Percentiles rank a stretch among this genome's conserved stretches.
Conservation (phyloP, 352 stramenopile genomes). For the Phytophthora fragariaefolia region DNA sequence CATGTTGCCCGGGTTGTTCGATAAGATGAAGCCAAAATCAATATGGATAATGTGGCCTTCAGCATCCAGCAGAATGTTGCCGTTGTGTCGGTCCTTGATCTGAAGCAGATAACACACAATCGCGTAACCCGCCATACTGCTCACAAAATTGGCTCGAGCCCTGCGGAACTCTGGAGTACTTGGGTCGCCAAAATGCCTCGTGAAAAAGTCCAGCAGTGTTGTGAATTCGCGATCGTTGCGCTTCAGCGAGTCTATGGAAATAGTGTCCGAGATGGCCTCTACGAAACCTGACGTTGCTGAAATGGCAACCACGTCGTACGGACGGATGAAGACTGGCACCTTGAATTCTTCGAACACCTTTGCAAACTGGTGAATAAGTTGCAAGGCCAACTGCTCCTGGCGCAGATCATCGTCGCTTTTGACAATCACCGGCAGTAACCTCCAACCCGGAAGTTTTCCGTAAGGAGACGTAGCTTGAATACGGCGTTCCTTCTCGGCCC, state of each 20-base stretch:
- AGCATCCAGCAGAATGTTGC: constrained; percentile 97
- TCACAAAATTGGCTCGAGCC: constrained; percentile 89
- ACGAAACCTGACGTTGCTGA: constrained; percentile 94
- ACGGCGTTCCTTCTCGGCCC: constrained; percentile 94
- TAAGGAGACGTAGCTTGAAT: constrained; percentile 89
- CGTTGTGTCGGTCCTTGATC: constrained; percentile 98
- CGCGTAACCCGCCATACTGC: constrained; percentile 89
- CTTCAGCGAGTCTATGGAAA: constrained; percentile 98
- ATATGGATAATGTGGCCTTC: constrained; percentile 98
- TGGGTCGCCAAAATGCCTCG: constrained; percentile 90
- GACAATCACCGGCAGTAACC: constrained; percentile 95
- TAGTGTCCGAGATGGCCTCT: constrained; percentile 96
- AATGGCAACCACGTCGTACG: constrained; percentile 97
- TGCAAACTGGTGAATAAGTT: constrained; percentile 96
- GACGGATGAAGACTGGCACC: constrained; percentile 94
- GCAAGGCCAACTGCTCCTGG: constrained; percentile 97
- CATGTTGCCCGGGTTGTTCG: constrained; percentile 93
- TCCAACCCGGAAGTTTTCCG: constrained; percentile 86
- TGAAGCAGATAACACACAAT: constrained; percentile 97
- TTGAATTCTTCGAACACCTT: constrained; percentile 95
- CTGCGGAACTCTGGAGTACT: constrained; percentile 75
- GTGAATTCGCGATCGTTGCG: constrained; percentile 94
- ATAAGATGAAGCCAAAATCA: constrained; percentile 96
- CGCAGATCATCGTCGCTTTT: constrained; percentile 98
- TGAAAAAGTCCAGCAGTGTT: constrained; percentile 95